Conservation (phyloP, 163 green algal genomes). For the Chlamydomonas reinhardtii region DNA sequence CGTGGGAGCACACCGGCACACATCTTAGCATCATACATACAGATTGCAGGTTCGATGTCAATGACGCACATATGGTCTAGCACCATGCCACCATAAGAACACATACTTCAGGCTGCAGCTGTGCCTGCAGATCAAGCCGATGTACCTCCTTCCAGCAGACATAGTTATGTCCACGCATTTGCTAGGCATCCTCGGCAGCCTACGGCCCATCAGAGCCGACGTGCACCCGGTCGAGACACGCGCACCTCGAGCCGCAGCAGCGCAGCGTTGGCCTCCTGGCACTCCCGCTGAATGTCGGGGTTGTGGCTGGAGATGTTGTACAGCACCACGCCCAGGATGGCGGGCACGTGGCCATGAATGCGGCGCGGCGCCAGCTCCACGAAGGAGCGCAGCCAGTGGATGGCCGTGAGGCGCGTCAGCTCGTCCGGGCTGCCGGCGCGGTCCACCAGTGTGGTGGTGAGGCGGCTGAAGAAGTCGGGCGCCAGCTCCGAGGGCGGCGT, state of each 20-base stretch:
- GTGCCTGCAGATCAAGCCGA: too few relatives aligned
- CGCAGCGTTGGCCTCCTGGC: conserved; percentile 71
- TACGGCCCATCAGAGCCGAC: too few relatives aligned
- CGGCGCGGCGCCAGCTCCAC: conserved; percentile 74
- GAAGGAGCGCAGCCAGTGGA: conserved; percentile 88
- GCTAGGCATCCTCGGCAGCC: too few relatives aligned
- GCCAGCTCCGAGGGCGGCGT: conserved; percentile 25
- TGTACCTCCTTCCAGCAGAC: too few relatives aligned
- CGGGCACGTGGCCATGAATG: conserved; percentile 79
- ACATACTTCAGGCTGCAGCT: too few relatives aligned
- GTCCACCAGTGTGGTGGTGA: conserved; percentile 36
- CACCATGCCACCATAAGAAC: too few relatives aligned
- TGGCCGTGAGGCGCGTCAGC: conserved; percentile 81
- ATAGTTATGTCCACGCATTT: too few relatives aligned
- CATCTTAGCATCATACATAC: too few relatives aligned
- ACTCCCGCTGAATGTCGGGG: conserved; percentile 71
- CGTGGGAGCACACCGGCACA: too few relatives aligned
- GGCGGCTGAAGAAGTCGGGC: conserved; percentile 38
- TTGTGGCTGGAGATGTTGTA: conserved; percentile 79
- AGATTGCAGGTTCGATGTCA: too few relatives aligned
- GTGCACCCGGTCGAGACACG: neutral
- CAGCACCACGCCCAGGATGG: conserved; percentile 86
- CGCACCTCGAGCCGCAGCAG: conserved; percentile 72
- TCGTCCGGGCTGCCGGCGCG: conserved; percentile 67
- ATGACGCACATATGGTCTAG: too few relatives aligned